Conservation (phyloP, 2,329 filamentous ascomycete genomes). For the Acrocalymma vagum region DNA sequence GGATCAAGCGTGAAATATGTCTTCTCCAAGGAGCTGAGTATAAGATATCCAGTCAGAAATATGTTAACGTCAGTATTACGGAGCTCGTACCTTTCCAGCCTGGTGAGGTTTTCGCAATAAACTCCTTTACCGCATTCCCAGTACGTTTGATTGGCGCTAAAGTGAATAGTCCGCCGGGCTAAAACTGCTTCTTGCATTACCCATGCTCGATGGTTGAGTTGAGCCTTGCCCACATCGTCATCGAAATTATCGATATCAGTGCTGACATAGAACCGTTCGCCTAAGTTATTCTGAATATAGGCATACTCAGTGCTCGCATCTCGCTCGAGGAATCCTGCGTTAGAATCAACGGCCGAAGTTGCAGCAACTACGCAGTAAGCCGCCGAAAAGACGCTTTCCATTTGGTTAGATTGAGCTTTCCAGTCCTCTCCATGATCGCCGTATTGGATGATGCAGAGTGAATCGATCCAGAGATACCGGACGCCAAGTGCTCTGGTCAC, state of each 20-base stretch:
- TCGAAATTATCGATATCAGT: constrained; percentile 3
- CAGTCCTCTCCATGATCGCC: constrained; percentile 17
- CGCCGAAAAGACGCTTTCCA: constrained; percentile 18
- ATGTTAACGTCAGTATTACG: too few relatives aligned
- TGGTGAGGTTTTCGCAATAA: constrained; percentile 10
- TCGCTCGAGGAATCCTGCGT: constrained; percentile 14
- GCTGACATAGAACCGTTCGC: neutral
- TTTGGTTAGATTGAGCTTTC: constrained; percentile 16
- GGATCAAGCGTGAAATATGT: constrained; percentile 13
- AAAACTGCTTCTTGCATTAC: constrained; percentile 14
- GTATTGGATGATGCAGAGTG: constrained; percentile 25
- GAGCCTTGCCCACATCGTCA: constrained; percentile 2
- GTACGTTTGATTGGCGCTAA: constrained; percentile 8
- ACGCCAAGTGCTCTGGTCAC: constrained; percentile 13
- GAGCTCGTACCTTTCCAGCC: constrained; percentile 8
- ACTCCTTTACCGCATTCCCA: constrained; percentile 13
- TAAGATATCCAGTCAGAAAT: constrained; percentile 8
- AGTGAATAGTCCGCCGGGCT: constrained; percentile 13
- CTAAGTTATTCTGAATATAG: constrained; percentile 6
- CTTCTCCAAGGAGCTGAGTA: constrained; percentile 6
- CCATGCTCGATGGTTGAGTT: constrained; percentile 11
- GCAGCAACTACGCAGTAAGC: too few relatives aligned
- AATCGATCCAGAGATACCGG: constrained; percentile 20
- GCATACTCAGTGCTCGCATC: too few relatives aligned
- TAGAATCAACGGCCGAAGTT: constrained; percentile 4